These are phyloP conservation scores for Cornus florida DNA, from an alignment of 148 eudicot species.

Conservation along the genomic window DNA sequence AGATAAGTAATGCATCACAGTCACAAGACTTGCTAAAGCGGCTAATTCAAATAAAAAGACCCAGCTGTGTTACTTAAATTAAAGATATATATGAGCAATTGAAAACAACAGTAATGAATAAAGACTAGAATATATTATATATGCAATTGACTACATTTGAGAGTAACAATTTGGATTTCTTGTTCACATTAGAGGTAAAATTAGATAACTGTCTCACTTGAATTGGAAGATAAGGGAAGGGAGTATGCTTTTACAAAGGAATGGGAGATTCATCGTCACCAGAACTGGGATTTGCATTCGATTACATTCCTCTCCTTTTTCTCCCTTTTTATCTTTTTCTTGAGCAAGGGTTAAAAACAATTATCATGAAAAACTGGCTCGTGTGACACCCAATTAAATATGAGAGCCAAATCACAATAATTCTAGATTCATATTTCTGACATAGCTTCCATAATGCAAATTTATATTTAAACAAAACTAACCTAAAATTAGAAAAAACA, in stretches of 20 bases:
- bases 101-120: not conserved
- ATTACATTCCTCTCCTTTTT: not conserved
- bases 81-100: not conserved
- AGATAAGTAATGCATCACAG: not conserved
- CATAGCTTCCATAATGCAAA: not conserved
- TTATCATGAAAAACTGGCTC: not conserved
- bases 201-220: not conserved
- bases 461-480: not conserved
- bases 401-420: not conserved
- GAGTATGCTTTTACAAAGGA: not conserved
- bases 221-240: not conserved
- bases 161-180: not conserved
- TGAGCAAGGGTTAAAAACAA: not conserved
- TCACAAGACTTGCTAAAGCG: not conserved
- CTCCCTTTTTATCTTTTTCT: not conserved
- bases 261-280: not conserved
- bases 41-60: constrained; percentile 1
- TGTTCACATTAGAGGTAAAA: not conserved
- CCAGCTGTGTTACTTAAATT: not conserved
- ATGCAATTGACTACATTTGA: not conserved
- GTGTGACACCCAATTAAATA: not conserved
- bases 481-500: no score
- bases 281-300: not conserved
- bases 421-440: not conserved
- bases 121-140: not conserved